phyloP scores from a whole-genome alignment of 768 basidiomycete species.

The Tulasnella sp. region DNA sequence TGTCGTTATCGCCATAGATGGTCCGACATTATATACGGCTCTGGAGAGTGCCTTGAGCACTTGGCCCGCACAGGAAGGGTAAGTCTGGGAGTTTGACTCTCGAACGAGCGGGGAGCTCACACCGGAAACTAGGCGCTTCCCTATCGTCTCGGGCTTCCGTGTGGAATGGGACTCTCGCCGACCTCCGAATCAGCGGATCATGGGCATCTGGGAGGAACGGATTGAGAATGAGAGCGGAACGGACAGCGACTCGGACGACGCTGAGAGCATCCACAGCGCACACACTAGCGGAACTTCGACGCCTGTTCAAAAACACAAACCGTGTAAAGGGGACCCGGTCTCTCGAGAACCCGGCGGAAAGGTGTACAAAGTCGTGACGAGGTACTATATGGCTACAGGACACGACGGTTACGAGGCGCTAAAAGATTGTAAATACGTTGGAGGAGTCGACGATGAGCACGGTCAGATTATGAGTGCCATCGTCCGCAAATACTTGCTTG shows the following conservation, averaged over 20 bases:
- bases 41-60: slow-evolving; percentile 63
- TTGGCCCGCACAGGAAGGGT: slow-evolving; percentile 92
- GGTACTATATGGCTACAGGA: slow-evolving; percentile 76
- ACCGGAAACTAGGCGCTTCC: slow-evolving; percentile 61
- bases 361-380: slow-evolving; percentile 73
- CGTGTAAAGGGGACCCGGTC: slow-evolving; percentile 24
- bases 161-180: slow-evolving; percentile 80
- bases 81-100: slow-evolving; percentile 23
- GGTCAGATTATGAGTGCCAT: slow-evolving; percentile 72
- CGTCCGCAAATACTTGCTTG: slow-evolving; percentile 77
- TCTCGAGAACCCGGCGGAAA: slow-evolving; percentile 43
- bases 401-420: slow-evolving; percentile 75
- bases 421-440: slow-evolving; percentile 53
- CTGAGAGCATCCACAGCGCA: slow-evolving; percentile 28
- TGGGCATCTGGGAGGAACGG: slow-evolving; percentile 58
- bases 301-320: not conserved
- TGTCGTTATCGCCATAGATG: slow-evolving; percentile 73
- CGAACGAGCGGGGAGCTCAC: not conserved
- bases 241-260: slow-evolving; percentile 27
- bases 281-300: not conserved
- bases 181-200: slow-evolving; percentile 61
- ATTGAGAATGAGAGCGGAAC: slow-evolving; percentile 31
- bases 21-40: slow-evolving; percentile 68
- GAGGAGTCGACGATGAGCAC: slow-evolving; percentile 64
- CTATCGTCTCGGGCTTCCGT: slow-evolving; percentile 73